These are phyloP conservation scores for Apiospora koreana DNA, from an alignment of 2,329 filamentous ascomycete species.

Conservation along the genomic window DNA sequence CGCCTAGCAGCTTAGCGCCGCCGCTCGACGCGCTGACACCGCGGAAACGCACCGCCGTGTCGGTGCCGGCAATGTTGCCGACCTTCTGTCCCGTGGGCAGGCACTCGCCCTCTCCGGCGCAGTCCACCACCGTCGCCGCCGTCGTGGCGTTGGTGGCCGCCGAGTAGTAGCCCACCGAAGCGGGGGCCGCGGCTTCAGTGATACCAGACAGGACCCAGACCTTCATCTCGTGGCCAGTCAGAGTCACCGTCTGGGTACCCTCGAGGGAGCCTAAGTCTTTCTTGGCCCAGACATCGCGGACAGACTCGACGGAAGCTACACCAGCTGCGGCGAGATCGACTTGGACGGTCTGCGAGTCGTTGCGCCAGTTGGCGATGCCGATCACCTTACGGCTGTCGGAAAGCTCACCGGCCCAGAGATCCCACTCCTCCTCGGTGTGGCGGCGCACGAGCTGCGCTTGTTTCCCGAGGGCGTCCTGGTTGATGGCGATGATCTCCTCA, in stretches of 20 bases:
- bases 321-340: constrained; percentile 42
- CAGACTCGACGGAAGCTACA: constrained; percentile 40
- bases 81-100: constrained; percentile 45
- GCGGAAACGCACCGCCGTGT: constrained; percentile 38
- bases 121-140: constrained; percentile 35
- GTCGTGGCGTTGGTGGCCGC: constrained; percentile 36
- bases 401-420: constrained; percentile 52
- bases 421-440: constrained; percentile 50
- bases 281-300: constrained; percentile 42
- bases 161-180: constrained; percentile 40
- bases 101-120: constrained; percentile 38
- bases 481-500: constrained; percentile 56
- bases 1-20: constrained; percentile 41
- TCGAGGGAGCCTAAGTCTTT: constrained; percentile 33
- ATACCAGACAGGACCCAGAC: constrained; percentile 40
- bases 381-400: constrained; percentile 44
- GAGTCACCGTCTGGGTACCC: constrained; percentile 32
- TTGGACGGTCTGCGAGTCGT: constrained; percentile 41
- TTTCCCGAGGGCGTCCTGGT: constrained; percentile 55
- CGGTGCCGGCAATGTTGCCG: constrained; percentile 33
- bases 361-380: constrained; percentile 52
- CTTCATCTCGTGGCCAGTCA: constrained; percentile 41
- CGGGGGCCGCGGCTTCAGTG: constrained; percentile 21
- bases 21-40: constrained; percentile 29
- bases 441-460: constrained; percentile 52